Base-by-base conservation (phyloP, 495 filamentous ascomycete genomes). In the Talaromyces wortmannii region DNA sequence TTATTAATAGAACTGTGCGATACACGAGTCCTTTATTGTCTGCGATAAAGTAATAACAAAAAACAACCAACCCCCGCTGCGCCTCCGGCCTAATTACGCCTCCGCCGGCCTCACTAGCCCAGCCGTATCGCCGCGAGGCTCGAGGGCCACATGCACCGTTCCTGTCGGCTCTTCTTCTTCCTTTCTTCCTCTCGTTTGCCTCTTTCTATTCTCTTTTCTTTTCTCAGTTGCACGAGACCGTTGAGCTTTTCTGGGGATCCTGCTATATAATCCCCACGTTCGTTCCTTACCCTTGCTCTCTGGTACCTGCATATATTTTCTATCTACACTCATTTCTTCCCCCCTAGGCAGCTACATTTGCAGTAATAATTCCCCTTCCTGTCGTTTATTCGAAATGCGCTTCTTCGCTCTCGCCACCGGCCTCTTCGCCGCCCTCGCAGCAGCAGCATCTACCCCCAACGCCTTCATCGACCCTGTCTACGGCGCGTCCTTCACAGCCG, bases 381-480 rank as follows among this genome's bases (percentile, higher is more conserved):
- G 43, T 13, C 31, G n/a, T 40, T 40, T 40, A 13, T 10, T 55
- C 70, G 77, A 45, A 13, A 81, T 81, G 78, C 76, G 69, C 52
- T 61, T 71, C 59, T 49, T 72, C 59, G 66, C 63, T 54, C 5
- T 76, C 30, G 59, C 71, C 45, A 63, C 71, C 57, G 67, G 67
- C 61, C 62, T 71, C 53, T 52, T 75, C 46, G 70, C 75, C n/a
- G 63, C 68, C 56, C 57, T 76, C 36, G 70, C 55, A 50, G 59
- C 69, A 16, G 70, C 72, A 31, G 45, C 50, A 45, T 64, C 56
- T 53, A 60, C 45, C 15, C 63, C 69, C 46, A 86, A 85, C 59
- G 67, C 81, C 31, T 86, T 86, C 70, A 80, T 70, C 23, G 69
- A 74, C 57, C 78, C 82, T 11, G 32, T 52, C 7, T 64, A 57